These are phyloP conservation scores for Hirschfeldia incana DNA, from an alignment of 345 rosid species.

Conservation along the genomic window DNA sequence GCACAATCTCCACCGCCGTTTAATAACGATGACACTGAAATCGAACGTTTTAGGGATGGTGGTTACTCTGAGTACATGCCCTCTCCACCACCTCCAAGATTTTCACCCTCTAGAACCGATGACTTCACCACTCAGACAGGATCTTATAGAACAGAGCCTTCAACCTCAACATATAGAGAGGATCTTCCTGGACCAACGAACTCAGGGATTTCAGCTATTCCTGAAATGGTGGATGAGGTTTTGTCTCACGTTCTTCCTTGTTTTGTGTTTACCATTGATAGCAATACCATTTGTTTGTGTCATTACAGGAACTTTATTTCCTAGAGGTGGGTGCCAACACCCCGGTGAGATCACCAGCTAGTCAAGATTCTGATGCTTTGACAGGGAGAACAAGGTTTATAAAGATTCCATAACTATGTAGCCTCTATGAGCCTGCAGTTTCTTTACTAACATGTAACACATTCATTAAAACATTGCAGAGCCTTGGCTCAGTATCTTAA, in stretches of 20 bases:
- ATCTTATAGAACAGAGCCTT: slow-evolving; percentile 46
- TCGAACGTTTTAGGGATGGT: slow-evolving; percentile 52
- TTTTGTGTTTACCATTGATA: slow-evolving; percentile 3
- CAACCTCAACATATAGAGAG: slow-evolving; percentile 47
- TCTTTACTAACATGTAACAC: slow-evolving; percentile 10
- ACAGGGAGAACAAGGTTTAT: slow-evolving; percentile 75
- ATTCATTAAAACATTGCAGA: slow-evolving; percentile 46
- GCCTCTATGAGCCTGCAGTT: neutral
- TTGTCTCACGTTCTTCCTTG: slow-evolving; percentile 20
- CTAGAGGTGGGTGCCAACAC: slow-evolving; percentile 59
- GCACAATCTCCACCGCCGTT: slow-evolving; percentile 29
- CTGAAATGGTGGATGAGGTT: slow-evolving; percentile 58
- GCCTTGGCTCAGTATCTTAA: slow-evolving; percentile 70
- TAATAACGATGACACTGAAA: slow-evolving; percentile 44
- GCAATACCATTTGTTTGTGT: neutral
- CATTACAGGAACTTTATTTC: slow-evolving; percentile 67
- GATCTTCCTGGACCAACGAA: slow-evolving; percentile 35
- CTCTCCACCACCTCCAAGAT: slow-evolving; percentile 25
- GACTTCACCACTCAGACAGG: slow-evolving; percentile 45
- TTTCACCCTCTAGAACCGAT: slow-evolving; percentile 51
- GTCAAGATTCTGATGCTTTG: slow-evolving; percentile 53
- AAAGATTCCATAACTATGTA: slow-evolving; percentile 1
- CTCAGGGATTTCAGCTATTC: slow-evolving; percentile 59
- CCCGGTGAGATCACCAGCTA: slow-evolving; percentile 49
- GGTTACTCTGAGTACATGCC: slow-evolving; percentile 39